phyloP scores from a whole-genome alignment of 352 stramenopile species.

The Phytophthora ohioensis region DNA sequence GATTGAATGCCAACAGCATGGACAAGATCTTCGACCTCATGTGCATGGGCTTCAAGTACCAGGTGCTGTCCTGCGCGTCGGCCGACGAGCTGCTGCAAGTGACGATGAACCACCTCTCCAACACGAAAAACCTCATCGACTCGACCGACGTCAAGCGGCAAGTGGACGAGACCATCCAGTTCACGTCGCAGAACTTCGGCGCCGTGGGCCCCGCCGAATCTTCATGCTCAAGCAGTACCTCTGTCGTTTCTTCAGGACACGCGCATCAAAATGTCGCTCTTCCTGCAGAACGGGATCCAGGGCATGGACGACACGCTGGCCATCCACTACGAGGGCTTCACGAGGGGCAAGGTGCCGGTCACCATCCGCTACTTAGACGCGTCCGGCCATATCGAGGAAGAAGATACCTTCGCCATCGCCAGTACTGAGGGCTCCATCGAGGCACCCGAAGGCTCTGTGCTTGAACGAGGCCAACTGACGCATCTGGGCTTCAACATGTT shows the following conservation, averaged over 20 bases:
- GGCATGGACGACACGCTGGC: conserved; percentile 82
- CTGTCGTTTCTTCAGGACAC: conserved; percentile 91
- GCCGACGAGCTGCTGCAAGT: conserved; percentile 89
- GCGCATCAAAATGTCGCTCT: conserved; percentile 93
- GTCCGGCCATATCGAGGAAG: conserved; percentile 63
- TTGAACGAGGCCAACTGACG: conserved; percentile 68
- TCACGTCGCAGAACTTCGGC: conserved; percentile 82
- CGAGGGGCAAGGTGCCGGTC: conserved; percentile 75
- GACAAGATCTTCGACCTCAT: conserved; percentile 96
- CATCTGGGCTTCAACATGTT: conserved; percentile 88
- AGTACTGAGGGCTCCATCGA: conserved; percentile 60
- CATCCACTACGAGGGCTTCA: conserved; percentile 81
- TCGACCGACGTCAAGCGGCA: conserved; percentile 59
- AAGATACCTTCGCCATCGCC: conserved; percentile 72
- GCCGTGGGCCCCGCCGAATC: conserved; percentile 75
- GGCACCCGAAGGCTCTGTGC: conserved; percentile 56
- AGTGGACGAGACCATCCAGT: conserved; percentile 81
- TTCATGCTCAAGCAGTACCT: conserved; percentile 87
- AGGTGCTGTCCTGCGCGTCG: conserved; percentile 83
- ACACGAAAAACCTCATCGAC: conserved; percentile 48
- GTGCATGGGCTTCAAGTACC: conserved; percentile 96
- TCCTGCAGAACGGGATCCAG: conserved; percentile 91
- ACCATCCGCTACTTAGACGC: conserved; percentile 76
- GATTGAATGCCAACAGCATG: conserved; percentile 89
- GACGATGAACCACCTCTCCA: conserved; percentile 87